Evolutionary conservation across 2,329 filamentous ascomycete genomes (phyloP).

Genomic region (Hymenoscyphus repandus): DNA sequence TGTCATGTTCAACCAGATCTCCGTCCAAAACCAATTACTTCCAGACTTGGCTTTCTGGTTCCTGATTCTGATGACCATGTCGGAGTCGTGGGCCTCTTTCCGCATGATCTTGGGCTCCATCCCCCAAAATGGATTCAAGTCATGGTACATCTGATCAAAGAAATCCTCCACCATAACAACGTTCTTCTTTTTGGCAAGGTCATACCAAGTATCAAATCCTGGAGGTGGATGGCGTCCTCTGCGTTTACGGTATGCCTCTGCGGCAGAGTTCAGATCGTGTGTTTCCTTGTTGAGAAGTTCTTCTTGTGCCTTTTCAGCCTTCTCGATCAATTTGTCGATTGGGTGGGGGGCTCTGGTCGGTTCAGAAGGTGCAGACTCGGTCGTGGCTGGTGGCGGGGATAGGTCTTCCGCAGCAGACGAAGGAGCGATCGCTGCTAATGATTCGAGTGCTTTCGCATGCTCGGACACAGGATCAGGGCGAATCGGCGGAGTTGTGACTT

Average conservation of each 20-base stretch:
- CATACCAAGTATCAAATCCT: constrained; percentile 54
- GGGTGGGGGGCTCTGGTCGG: constrained; percentile 31
- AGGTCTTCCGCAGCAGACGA: not conserved
- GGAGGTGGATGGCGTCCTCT: constrained; percentile 57
- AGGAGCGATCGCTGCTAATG: not conserved
- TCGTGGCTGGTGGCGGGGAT: not conserved
- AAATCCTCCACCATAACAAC: constrained; percentile 55
- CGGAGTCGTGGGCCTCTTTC: constrained; percentile 46
- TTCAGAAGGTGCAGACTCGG: not conserved
- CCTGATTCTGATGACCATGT: constrained; percentile 54
- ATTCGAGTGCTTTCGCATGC: too few species aligned
- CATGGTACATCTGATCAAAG: constrained; percentile 49
- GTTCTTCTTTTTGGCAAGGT: constrained; percentile 46
- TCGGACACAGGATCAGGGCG: too few species aligned
- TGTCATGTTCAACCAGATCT: constrained; percentile 34
- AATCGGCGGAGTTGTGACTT: too few species aligned
- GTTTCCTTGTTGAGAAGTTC: constrained; percentile 36
- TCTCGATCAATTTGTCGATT: constrained; percentile 39
- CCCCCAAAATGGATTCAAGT: constrained; percentile 42
- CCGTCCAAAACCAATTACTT: constrained; percentile 35
- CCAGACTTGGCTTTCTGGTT: constrained; percentile 43
- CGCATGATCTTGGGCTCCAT: constrained; percentile 41
- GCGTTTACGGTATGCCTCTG: constrained; percentile 46
- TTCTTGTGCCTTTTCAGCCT: constrained; percentile 35
- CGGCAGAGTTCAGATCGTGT: constrained; percentile 38